Conservation (phyloP, 208 protist species). For the Herpetomonas samuelpessoai region DNA sequence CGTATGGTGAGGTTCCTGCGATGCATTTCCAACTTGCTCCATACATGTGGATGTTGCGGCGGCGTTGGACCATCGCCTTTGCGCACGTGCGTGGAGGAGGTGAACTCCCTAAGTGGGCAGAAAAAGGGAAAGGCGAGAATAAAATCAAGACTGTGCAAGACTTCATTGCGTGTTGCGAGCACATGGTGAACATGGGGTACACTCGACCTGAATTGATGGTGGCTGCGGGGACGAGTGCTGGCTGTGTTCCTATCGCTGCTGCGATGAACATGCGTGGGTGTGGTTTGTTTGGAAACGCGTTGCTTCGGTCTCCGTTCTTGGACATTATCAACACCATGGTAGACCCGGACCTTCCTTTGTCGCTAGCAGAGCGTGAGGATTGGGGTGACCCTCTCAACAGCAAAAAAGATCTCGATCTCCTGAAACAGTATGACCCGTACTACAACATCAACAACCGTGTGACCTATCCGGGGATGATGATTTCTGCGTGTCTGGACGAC, state of each 20-base stretch:
- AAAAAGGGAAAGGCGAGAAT: constrained; percentile 69
- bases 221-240: constrained; percentile 89
- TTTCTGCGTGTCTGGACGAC: constrained; percentile 87
- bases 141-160: constrained; percentile 91
- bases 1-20: constrained; percentile 88
- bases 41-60: constrained; percentile 92
- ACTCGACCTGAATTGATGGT: constrained; percentile 87
- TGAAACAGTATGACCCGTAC: constrained; percentile 87
- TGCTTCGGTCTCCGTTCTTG: constrained; percentile 92
- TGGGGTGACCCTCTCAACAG: constrained; percentile 93
- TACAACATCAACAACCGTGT: constrained; percentile 91
- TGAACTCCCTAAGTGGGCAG: constrained; percentile 84
- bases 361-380: constrained; percentile 89
- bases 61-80: constrained; percentile 88
- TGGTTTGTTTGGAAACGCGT: constrained; percentile 79
- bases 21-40: constrained; percentile 93
- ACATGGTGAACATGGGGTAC: constrained; percentile 89
- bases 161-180: constrained; percentile 91
- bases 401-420: constrained; percentile 49
- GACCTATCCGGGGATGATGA: constrained; percentile 89
- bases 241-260: constrained; percentile 93
- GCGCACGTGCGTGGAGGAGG: constrained; percentile 93
- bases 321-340: constrained; percentile 94
- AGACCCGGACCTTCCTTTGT: constrained; percentile 88
- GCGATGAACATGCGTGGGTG: constrained; percentile 90